Evolutionary conservation across 768 basidiomycete species (phyloP).

Genomic region (Naganishia vishniacii): DNA sequence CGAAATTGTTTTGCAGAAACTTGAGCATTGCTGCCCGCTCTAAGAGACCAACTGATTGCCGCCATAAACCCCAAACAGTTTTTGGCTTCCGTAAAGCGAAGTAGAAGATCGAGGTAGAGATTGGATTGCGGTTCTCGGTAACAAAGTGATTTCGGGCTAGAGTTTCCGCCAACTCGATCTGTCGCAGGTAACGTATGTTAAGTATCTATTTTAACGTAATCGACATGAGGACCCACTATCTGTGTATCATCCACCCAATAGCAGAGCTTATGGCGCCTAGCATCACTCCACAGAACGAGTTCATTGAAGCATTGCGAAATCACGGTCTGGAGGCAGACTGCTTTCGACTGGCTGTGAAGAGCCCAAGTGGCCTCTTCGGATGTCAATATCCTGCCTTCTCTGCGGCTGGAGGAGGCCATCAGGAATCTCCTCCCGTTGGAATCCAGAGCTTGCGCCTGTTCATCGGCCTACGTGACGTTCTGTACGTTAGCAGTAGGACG

Average conservation of each 20-base stretch:
- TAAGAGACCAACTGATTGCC: slow-evolving; percentile 87
- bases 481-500: too few species aligned
- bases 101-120: slow-evolving; percentile 81
- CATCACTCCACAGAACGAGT: slow-evolving; percentile 12
- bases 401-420: not conserved
- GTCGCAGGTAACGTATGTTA: too few species aligned
- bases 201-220: too few species aligned
- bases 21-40: slow-evolving; percentile 85
- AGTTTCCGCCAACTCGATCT: slow-evolving; percentile 8
- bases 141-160: slow-evolving; percentile 90
- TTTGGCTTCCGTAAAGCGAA: slow-evolving; percentile 90
- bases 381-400: not conserved
- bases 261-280: not conserved
- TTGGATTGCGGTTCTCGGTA: slow-evolving; percentile 78
- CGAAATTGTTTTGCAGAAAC: slow-evolving; percentile 86
- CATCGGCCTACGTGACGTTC: not conserved
- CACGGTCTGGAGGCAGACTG: slow-evolving; percentile 2
- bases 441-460: slow-evolving; percentile 17
- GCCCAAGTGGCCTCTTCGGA: slow-evolving; percentile 15
- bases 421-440: slow-evolving; percentile 15
- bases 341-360: slow-evolving; percentile 4
- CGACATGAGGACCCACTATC: not conserved
- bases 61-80: slow-evolving; percentile 90
- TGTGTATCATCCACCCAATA: slow-evolving; percentile 10
- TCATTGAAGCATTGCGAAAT: slow-evolving; percentile 8